Conservation (phyloP, 2,329 filamentous ascomycete species). For the Phaeosphaeriaceae sp. region DNA sequence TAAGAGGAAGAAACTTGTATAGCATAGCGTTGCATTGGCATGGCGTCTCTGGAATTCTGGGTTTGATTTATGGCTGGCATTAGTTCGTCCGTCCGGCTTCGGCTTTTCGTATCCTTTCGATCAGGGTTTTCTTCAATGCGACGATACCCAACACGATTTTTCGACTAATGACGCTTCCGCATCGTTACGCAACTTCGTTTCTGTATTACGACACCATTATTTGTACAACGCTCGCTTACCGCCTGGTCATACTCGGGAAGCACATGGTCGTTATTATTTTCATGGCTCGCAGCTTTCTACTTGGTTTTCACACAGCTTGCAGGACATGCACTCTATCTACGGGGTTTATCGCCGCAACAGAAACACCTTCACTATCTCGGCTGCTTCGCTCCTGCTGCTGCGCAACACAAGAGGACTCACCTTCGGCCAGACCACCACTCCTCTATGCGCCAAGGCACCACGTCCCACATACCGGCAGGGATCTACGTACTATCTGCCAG, state of each 20-base stretch:
- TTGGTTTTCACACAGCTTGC: too few relatives aligned
- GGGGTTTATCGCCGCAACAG: too few relatives aligned
- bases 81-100: not conserved
- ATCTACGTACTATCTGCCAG: not conserved
- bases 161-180: conserved; percentile 3
- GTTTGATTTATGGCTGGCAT: conserved; percentile 7
- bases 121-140: conserved; percentile 7
- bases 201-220: conserved; percentile 4
- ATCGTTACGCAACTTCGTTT: conserved; percentile 7
- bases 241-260: conserved; percentile 1
- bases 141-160: conserved; percentile 7
- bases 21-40: conserved; percentile 33
- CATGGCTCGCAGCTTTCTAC: too few relatives aligned
- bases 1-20: conserved; percentile 29
- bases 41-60: conserved; percentile 21
- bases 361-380: too few relatives aligned
- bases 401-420: too few relatives aligned
- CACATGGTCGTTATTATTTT: conserved; percentile 1
- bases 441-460: conserved; percentile 1
- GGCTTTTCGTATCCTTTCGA: conserved; percentile 7
- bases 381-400: too few relatives aligned
- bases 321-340: too few relatives aligned
- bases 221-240: conserved; percentile 8
- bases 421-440: not conserved
- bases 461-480: not conserved